Conservation (phyloP, 768 basidiomycete species). For the Naganishia friedmannii region DNA sequence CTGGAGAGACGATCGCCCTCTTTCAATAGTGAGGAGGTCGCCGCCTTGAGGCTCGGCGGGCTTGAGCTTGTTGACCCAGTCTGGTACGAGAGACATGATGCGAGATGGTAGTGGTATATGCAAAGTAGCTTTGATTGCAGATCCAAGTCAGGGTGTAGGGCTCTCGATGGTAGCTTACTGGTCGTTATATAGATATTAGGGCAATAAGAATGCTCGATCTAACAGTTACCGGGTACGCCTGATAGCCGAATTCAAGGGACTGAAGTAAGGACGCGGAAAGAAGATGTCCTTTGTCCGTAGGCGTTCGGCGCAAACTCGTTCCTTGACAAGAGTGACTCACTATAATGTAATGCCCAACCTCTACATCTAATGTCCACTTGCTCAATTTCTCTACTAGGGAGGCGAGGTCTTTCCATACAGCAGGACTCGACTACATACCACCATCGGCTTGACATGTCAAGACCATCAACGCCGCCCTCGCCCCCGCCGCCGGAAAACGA, state of each 20-base stretch:
- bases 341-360: too few relatives aligned
- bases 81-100: constrained; percentile 24
- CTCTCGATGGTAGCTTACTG: neutral
- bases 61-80: constrained; percentile 27
- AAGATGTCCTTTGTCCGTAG: too few relatives aligned
- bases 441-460: neutral
- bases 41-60: constrained; percentile 24
- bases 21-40: constrained; percentile 23
- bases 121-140: neutral
- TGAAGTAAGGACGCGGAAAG: too few relatives aligned
- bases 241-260: neutral
- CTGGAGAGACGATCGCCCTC: constrained; percentile 12
- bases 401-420: too few relatives aligned
- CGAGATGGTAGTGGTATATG: neutral
- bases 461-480: neutral
- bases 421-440: too few relatives aligned
- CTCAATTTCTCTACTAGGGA: too few relatives aligned
- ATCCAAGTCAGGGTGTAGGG: neutral
- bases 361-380: too few relatives aligned
- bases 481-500: neutral
- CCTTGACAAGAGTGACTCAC: too few relatives aligned
- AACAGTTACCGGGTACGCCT: neutral
- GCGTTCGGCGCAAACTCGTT: too few relatives aligned
- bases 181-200: neutral
- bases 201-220: neutral